phyloP scores from a whole-genome alignment of 2,329 filamentous ascomycete species.

The Sporothrix curviconia region DNA sequence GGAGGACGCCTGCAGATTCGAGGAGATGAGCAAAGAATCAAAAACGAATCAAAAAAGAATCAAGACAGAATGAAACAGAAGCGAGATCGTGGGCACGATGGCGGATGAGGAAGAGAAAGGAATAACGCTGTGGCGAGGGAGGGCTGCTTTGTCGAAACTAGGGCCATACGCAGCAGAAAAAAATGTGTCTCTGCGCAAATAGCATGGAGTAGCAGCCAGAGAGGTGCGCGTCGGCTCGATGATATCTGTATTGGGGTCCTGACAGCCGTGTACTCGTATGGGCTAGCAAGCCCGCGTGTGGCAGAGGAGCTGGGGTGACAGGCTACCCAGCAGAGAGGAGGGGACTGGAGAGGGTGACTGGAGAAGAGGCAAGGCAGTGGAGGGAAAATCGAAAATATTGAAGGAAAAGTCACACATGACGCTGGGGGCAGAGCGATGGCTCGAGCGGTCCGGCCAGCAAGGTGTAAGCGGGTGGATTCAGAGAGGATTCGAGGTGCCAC shows the following conservation, averaged over 20 bases:
- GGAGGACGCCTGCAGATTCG: background rate
- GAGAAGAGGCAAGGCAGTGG: background rate
- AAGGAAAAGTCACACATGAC: background rate
- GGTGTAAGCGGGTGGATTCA: slow-evolving; percentile 10
- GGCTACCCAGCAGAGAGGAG: too few species aligned
- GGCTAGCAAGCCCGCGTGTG: background rate
- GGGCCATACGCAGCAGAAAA: background rate
- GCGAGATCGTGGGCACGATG: too few species aligned
- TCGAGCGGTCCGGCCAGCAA: slow-evolving; percentile 8
- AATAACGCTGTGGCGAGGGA: background rate
- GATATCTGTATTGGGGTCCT: background rate
- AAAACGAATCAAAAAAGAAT: background rate
- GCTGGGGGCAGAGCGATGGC: background rate
- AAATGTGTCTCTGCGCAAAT: background rate
- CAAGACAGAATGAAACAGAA: background rate
- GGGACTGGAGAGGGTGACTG: background rate
- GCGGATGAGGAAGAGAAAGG: background rate
- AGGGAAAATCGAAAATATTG: background rate
- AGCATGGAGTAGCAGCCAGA: background rate
- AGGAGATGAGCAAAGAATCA: background rate
- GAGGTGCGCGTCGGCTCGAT: slow-evolving; percentile 1
- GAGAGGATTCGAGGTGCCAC: background rate
- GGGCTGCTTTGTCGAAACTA: background rate
- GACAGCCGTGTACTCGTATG: background rate
- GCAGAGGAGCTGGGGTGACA: background rate